Evolutionary conservation across 202 grass and related monocot species (phyloP).

Genomic region (Schoenoplectus tabernaemontani): DNA sequence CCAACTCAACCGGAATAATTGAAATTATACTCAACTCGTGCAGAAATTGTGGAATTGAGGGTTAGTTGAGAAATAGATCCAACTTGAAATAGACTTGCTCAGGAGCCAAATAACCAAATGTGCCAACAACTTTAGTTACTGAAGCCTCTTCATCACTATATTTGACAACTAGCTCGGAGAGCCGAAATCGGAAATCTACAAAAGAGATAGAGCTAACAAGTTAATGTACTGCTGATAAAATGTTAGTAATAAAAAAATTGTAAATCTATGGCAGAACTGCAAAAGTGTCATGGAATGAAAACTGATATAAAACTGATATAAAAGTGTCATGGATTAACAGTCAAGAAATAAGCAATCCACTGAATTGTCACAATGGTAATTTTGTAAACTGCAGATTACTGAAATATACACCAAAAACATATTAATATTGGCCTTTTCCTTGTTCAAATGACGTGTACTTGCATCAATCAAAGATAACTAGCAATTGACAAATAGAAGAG

Average conservation of each 20-base stretch:
- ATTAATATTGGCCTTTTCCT: not conserved
- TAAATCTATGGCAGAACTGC: not conserved
- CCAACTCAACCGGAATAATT: not conserved
- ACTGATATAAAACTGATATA: not conserved
- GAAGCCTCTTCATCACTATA: conserved; percentile 86
- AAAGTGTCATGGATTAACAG: conserved; percentile 1
- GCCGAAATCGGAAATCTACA: conserved; percentile 98
- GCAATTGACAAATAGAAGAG: not conserved
- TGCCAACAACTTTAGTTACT: conserved; percentile 94
- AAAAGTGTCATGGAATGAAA: not conserved
- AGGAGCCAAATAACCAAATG: conserved; percentile 96
- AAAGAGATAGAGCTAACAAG: conserved; percentile 11
- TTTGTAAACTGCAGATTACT: not conserved
- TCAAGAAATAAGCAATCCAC: conserved; percentile 3
- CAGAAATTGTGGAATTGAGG: not conserved
- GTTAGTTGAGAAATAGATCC: not conserved
- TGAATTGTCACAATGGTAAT: not conserved
- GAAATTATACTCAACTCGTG: conserved; percentile 1
- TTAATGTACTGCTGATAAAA: not conserved
- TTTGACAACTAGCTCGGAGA: conserved; percentile 78
- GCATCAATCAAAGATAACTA: not conserved
- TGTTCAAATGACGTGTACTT: not conserved
- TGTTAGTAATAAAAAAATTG: not conserved
- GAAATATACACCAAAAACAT: not conserved
- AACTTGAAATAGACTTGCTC: conserved; percentile 52